phyloP scores from a whole-genome alignment of 345 rosid genomes.

The Arabis alpina region DNA sequence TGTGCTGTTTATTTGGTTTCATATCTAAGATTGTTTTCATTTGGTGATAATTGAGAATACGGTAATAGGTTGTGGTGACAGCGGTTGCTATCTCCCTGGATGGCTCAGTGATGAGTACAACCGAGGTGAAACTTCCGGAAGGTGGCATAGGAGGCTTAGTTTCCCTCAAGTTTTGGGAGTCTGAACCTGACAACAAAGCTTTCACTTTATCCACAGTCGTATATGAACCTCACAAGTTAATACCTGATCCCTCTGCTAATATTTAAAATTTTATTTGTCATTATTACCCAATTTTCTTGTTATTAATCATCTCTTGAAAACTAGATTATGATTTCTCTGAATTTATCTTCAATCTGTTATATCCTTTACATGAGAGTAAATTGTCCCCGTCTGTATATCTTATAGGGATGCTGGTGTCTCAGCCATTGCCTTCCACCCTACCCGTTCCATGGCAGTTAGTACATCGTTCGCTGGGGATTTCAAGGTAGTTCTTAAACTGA shows the following conservation, averaged over 20 bases:
- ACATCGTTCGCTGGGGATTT: constrained; percentile 90
- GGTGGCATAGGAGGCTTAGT: constrained; percentile 85
- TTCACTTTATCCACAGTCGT: constrained; percentile 81
- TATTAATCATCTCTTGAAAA: background rate
- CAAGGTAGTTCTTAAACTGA: constrained; percentile 61
- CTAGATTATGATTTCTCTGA: background rate
- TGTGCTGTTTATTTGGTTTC: background rate
- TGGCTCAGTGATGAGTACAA: constrained; percentile 81
- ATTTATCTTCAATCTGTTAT: background rate
- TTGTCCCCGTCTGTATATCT: background rate
- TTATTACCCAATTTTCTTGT: constrained; percentile 5
- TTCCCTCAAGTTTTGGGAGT: constrained; percentile 85
- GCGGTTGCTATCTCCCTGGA: constrained; percentile 76
- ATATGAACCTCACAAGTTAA: constrained; percentile 93
- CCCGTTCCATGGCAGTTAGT: constrained; percentile 70
- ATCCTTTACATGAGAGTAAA: constrained; percentile 11
- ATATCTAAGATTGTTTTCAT: background rate
- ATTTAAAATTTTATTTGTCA: background rate
- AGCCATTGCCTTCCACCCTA: constrained; percentile 78
- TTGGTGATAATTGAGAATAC: constrained; percentile 28
- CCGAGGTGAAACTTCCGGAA: constrained; percentile 88
- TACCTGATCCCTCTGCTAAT: constrained; percentile 19
- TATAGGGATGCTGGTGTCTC: constrained; percentile 85
- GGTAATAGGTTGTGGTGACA: constrained; percentile 71
- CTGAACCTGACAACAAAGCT: constrained; percentile 56